A percentile compares a stretch with the other conserved stretches of the same genome.
These are phyloP conservation scores for Lepiota brunneoincarnata DNA, from an alignment of 768 basidiomycete species.

Conservation along the genomic window DNA sequence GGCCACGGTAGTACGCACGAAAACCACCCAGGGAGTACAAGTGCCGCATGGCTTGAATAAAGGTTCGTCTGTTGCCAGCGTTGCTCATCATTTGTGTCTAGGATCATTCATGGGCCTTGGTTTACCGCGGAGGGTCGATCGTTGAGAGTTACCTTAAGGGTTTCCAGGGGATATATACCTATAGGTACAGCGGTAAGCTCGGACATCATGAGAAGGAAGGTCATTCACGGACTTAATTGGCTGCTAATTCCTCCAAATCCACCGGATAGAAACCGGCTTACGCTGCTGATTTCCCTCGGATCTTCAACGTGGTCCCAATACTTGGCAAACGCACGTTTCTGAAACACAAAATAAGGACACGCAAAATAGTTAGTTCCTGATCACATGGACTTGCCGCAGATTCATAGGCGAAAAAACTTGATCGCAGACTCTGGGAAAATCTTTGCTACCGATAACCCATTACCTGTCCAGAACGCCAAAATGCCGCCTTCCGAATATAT, in stretches of 20 bases:
- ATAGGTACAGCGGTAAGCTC: constrained; percentile 17
- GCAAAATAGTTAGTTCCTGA: constrained; percentile 9
- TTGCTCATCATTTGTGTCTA: constrained; percentile 97
- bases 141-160: constrained; percentile 66
- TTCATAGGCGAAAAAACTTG: constrained; percentile 96
- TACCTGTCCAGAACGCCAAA: constrained; percentile 97
- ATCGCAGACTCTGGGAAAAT: constrained; percentile 98
- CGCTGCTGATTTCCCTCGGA: constrained; percentile 82
- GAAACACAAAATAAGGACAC: constrained; percentile 14
- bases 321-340: constrained; percentile 94
- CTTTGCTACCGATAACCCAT: constrained; percentile 89
- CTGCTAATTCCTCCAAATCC: constrained; percentile 94
- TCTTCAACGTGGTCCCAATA: constrained; percentile 93
- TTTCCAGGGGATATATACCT: constrained; percentile 98
- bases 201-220: constrained; percentile 10
- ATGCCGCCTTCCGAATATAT: constrained; percentile 91
- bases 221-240: constrained; percentile 70
- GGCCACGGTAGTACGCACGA: constrained; percentile 86
- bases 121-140: constrained; percentile 5
- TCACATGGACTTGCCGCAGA: constrained; percentile 63
- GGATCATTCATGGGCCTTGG: constrained; percentile 6
- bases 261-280: constrained; percentile 91
- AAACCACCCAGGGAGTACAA: constrained; percentile 80
- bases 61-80: constrained; percentile 53
- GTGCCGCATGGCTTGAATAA: constrained; percentile 57